Conservation (phyloP, 495 filamentous ascomycete genomes). For the Talaromyces adpressus region DNA sequence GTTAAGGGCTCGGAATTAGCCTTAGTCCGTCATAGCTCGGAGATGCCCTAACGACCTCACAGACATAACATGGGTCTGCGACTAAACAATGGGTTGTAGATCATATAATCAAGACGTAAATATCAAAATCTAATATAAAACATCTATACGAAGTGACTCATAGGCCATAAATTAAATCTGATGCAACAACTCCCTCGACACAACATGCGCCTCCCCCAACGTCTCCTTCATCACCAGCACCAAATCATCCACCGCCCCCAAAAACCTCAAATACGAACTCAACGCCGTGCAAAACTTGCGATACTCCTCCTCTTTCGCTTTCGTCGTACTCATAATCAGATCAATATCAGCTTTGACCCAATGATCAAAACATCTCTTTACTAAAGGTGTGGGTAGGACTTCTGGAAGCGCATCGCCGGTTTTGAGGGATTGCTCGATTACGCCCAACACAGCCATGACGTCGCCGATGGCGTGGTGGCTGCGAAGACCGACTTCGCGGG, state of each 20-base stretch:
- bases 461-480: constrained; percentile 34
- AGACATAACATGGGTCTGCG: not conserved
- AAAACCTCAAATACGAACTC: constrained; percentile 30
- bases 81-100: not conserved
- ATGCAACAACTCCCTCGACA: constrained; percentile 11
- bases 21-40: not conserved
- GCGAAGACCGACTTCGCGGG: constrained; percentile 24
- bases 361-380: constrained; percentile 26
- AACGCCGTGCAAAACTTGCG: constrained; percentile 34
- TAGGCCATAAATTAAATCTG: constrained; percentile 1
- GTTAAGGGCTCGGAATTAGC: not conserved
- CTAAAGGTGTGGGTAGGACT: constrained; percentile 31
- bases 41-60: not conserved
- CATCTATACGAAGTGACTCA: too few relatives aligned
- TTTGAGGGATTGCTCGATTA: constrained; percentile 34
- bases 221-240: constrained; percentile 36
- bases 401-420: constrained; percentile 37
- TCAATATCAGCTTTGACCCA: constrained; percentile 19
- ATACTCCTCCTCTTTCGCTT: constrained; percentile 30
- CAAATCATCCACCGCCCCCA: constrained; percentile 30
- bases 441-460: constrained; percentile 33
- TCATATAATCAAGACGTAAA: too few relatives aligned
- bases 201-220: constrained; percentile 35
- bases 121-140: too few relatives aligned
- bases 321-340: constrained; percentile 19